phyloP scores from a whole-genome alignment of 805 yeast species.

The Cyberlindnera mycetangii region DNA sequence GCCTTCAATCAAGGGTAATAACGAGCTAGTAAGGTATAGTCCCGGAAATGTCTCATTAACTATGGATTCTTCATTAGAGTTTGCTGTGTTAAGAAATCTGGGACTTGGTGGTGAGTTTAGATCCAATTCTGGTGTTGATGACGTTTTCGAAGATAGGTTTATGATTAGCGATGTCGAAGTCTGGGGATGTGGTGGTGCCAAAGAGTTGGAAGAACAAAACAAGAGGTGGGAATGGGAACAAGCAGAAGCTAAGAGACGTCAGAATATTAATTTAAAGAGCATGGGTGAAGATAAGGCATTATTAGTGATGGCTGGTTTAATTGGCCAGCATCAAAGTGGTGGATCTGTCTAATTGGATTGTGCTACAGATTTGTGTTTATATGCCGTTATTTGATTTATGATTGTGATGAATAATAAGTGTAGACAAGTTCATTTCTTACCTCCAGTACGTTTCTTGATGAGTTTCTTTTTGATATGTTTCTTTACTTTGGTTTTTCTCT shows the following conservation, averaged over 20 bases:
- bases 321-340: conserved; percentile 48
- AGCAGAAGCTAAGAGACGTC: conserved; percentile 76
- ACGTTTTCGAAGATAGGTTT: conserved; percentile 65
- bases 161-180: conserved; percentile 76
- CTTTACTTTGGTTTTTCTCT: conserved; percentile 77
- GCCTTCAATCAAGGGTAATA: conserved; percentile 45
- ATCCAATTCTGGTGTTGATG: conserved; percentile 31
- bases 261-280: conserved; percentile 59
- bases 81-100: conserved; percentile 72
- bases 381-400: background rate
- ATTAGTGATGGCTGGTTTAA: conserved; percentile 75
- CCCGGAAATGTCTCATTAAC: conserved; percentile 83
- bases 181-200: conserved; percentile 85
- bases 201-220: conserved; percentile 73
- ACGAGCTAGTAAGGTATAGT: conserved; percentile 40
- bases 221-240: conserved; percentile 91
- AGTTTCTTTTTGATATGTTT: conserved; percentile 79
- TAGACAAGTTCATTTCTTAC: conserved; percentile 9
- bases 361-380: background rate
- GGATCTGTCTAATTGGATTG: conserved; percentile 38
- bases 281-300: conserved; percentile 82
- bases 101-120: conserved; percentile 51
- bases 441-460: conserved; percentile 48
- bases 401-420: too few species aligned
- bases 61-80: conserved; percentile 74